A percentile compares a stretch with the other conserved stretches of the same genome.
Evolutionary conservation across 2,329 filamentous ascomycete genomes (phyloP).

Genomic region (Fusarium nodosum): DNA sequence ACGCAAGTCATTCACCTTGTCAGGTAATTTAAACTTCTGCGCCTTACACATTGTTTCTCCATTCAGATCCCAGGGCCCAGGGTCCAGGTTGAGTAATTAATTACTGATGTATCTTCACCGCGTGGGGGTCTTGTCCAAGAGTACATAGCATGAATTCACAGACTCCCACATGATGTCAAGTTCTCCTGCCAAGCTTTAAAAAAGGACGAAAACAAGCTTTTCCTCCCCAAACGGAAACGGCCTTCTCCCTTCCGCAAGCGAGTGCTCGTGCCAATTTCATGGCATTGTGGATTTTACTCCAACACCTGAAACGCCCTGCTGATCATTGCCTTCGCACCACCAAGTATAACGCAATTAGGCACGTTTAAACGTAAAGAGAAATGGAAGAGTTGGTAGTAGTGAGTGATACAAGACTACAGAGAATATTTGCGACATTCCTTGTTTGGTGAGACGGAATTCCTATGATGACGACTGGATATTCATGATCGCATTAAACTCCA

Average conservation of each 20-base stretch:
- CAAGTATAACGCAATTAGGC: no score
- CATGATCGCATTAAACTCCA: no score
- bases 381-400: no score
- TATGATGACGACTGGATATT: no score
- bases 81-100: no score
- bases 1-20: no score
- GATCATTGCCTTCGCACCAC: constrained; percentile 3
- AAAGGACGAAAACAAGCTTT: constrained; percentile 7
- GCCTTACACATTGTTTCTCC: no score
- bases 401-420: not conserved
- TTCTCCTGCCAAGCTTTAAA: not conserved
- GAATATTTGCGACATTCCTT: constrained; percentile 47
- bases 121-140: no score
- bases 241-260: not conserved
- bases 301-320: constrained; percentile 17
- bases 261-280: constrained; percentile 1
- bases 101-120: no score
- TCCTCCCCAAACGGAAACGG: not conserved
- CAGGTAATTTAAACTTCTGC: no score
- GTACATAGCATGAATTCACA: rapidly evolving
- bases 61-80: no score
- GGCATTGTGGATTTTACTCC: not conserved
- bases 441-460: not conserved
- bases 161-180: not conserved
- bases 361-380: no score